Conservation (phyloP, 768 basidiomycete species). For the Naganishia antarctica region DNA sequence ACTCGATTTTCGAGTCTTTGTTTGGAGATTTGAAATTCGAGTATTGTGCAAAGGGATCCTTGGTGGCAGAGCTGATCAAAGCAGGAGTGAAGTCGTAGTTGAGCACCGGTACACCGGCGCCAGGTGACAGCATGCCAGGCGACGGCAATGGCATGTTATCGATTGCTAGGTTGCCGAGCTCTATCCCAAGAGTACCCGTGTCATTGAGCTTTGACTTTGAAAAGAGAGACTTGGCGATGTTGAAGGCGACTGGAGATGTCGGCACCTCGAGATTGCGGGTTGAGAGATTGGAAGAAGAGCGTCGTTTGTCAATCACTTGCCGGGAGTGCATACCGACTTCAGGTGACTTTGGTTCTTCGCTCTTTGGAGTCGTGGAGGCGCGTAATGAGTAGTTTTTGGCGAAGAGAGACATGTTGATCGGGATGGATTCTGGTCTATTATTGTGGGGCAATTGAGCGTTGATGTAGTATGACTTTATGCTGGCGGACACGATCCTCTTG, state of each 20-base stretch:
- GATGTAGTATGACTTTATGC: too few species aligned
- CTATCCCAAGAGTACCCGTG: conserved; percentile 16
- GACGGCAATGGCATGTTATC: conserved; percentile 28
- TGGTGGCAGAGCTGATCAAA: conserved; percentile 14
- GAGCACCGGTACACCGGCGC: conserved; percentile 21
- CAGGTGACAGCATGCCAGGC: conserved; percentile 24
- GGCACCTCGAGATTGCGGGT: conserved; percentile 15
- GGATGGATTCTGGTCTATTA: not conserved
- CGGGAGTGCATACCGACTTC: not conserved
- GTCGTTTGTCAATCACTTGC: not conserved
- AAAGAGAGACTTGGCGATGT: conserved; percentile 19
- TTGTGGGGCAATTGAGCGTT: not conserved
- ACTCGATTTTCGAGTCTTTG: not conserved
- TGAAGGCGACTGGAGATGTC: not conserved
- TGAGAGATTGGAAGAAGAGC: conserved; percentile 21
- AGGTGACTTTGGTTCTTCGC: conserved; percentile 20
- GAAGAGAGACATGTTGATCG: conserved; percentile 35
- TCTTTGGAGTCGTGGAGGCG: conserved; percentile 20
- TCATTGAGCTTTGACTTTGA: conserved; percentile 20
- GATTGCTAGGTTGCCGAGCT: conserved; percentile 4
- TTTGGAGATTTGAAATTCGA: not conserved
- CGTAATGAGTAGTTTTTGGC: conserved; percentile 43
- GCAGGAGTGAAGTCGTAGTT: not conserved
- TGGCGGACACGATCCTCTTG: too few species aligned
- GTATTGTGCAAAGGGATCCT: conserved; percentile 1